Evolutionary conservation across 495 filamentous ascomycete species (phyloP).

Genomic region (Penicillium daleae): DNA sequence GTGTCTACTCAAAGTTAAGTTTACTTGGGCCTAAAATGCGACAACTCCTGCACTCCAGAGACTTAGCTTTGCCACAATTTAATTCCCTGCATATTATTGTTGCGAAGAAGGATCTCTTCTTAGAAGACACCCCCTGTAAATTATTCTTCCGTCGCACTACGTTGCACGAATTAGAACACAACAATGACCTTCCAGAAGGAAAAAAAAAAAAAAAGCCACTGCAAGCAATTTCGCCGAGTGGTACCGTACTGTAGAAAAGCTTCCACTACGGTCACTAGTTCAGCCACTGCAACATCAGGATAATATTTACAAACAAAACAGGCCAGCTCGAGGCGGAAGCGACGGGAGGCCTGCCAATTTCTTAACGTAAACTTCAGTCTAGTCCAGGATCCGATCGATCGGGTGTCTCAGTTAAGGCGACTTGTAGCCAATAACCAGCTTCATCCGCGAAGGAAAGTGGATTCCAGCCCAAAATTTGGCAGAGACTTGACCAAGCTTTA

Average conservation of each 20-base stretch:
- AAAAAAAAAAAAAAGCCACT: neutral
- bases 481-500: neutral
- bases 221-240: neutral
- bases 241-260: neutral
- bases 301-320: neutral
- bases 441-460: neutral
- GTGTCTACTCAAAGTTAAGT: neutral
- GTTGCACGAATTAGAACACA: neutral
- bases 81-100: neutral
- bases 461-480: neutral
- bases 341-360: neutral
- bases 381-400: conserved; percentile 8
- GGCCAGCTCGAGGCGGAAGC: neutral
- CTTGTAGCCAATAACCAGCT: neutral
- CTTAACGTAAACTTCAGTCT: neutral
- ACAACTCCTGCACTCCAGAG: neutral
- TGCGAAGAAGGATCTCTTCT: neutral
- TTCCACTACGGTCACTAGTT: neutral
- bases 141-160: neutral
- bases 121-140: neutral
- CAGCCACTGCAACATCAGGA: neutral
- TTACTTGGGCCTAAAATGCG: neutral
- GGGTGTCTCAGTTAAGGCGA: conserved; percentile 6
- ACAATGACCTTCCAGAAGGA: neutral
- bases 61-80: neutral